Conservation (phyloP, 805 yeast genomes). For the Peterozyma xylosa region DNA sequence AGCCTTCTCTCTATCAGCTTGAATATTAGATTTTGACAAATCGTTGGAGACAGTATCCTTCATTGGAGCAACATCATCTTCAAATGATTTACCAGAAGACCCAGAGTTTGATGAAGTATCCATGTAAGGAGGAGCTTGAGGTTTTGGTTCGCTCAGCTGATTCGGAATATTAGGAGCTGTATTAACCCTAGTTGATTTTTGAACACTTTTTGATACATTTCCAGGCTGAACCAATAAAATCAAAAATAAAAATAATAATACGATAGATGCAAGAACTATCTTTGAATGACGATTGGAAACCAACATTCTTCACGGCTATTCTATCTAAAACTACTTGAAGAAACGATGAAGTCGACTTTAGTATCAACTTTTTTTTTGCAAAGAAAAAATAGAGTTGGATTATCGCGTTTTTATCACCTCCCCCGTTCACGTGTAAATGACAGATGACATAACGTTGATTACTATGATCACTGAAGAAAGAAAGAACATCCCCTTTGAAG, state of each 20-base stretch:
- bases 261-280: conserved; percentile 41
- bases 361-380: too few species aligned
- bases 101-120: conserved; percentile 9
- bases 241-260: conserved; percentile 40
- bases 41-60: neutral
- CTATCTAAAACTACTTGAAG: too few species aligned
- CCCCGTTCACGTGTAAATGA: too few species aligned
- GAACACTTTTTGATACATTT: conserved; percentile 24
- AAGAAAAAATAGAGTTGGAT: too few species aligned
- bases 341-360: too few species aligned
- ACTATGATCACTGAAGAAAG: too few species aligned
- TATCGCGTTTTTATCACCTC: too few species aligned
- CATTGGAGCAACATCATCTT: neutral
- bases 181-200: conserved; percentile 12
- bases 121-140: conserved; percentile 10
- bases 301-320: too few species aligned
- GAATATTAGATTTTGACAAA: neutral
- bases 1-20: neutral
- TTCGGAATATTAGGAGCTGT: conserved; percentile 4
- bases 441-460: too few species aligned
- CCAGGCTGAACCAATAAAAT: conserved; percentile 40
- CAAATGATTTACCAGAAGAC: neutral
- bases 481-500: too few species aligned
- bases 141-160: conserved; percentile 9
- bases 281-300: conserved; percentile 42